phyloP scores from a whole-genome alignment of 208 protist genomes.

The Phytomonas francai region DNA sequence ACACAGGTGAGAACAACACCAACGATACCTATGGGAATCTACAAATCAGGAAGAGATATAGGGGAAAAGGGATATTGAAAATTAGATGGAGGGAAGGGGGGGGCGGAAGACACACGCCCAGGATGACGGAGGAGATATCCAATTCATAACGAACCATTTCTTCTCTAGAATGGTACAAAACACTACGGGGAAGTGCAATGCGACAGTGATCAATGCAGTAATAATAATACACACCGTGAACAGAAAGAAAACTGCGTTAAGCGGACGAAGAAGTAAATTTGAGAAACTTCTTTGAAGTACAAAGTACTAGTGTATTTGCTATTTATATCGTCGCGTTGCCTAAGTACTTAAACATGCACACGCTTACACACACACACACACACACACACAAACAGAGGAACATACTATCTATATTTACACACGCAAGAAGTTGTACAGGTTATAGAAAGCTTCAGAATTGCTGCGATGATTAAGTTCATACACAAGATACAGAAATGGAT shows the following conservation, averaged over 20 bases:
- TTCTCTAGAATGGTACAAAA: too few species aligned
- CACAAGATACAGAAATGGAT: too few species aligned
- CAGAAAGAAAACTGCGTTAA: neutral
- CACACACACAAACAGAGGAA: slow-evolving; percentile 5
- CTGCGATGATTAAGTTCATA: too few species aligned
- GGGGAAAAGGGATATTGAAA: slow-evolving; percentile 6
- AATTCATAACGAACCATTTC: too few species aligned
- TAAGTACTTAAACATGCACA: slow-evolving; percentile 3
- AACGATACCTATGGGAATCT: neutral
- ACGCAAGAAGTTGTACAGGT: too few species aligned
- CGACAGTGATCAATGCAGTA: neutral
- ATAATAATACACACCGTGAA: neutral
- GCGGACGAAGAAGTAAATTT: neutral
- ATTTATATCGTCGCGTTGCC: neutral
- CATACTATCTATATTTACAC: too few species aligned
- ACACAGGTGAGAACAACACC: neutral
- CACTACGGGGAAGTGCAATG: too few species aligned
- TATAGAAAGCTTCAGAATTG: too few species aligned
- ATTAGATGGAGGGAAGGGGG: slow-evolving; percentile 5
- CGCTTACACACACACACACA: neutral
- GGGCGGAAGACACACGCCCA: neutral
- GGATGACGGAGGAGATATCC: too few species aligned
- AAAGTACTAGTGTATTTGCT: too few species aligned
- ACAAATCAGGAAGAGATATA: slow-evolving; percentile 5
- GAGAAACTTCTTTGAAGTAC: neutral